Conservation (phyloP, 2,329 filamentous ascomycete species). For the Arthroderma sp. region DNA sequence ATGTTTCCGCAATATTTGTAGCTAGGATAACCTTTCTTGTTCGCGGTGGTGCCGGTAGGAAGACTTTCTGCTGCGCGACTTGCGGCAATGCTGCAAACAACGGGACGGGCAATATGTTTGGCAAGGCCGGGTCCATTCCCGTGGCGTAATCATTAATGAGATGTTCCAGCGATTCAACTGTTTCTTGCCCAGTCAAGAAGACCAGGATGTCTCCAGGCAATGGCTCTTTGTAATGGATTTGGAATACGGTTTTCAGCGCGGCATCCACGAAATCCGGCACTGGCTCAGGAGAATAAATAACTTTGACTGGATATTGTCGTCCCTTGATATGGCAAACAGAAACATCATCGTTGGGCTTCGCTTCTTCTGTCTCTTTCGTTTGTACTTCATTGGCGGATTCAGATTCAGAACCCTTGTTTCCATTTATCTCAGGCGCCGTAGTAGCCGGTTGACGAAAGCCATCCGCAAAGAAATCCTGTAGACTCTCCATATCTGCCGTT, state of each 20-base stretch:
- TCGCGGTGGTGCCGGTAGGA: constrained; percentile 56
- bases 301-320: constrained; percentile 72
- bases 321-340: constrained; percentile 62
- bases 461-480: constrained; percentile 58
- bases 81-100: constrained; percentile 85
- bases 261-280: constrained; percentile 72
- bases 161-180: constrained; percentile 69
- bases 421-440: constrained; percentile 3
- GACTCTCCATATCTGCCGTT: constrained; percentile 72
- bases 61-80: constrained; percentile 72
- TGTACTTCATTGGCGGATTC: background rate
- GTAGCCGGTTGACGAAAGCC: constrained; percentile 12
- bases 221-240: constrained; percentile 74
- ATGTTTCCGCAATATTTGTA: constrained; percentile 98
- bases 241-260: constrained; percentile 67
- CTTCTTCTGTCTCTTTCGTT: constrained; percentile 1
- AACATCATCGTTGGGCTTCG: constrained; percentile 16
- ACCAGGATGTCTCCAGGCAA: constrained; percentile 89
- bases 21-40: constrained; percentile 83
- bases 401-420: background rate
- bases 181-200: constrained; percentile 85
- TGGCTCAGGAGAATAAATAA: constrained; percentile 58
- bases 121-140: constrained; percentile 60
- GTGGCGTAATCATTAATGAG: constrained; percentile 67
- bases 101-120: constrained; percentile 56